Base-by-base conservation (phyloP, 164 flowering plant species). In the Chimonanthus salicifolius region DNA sequence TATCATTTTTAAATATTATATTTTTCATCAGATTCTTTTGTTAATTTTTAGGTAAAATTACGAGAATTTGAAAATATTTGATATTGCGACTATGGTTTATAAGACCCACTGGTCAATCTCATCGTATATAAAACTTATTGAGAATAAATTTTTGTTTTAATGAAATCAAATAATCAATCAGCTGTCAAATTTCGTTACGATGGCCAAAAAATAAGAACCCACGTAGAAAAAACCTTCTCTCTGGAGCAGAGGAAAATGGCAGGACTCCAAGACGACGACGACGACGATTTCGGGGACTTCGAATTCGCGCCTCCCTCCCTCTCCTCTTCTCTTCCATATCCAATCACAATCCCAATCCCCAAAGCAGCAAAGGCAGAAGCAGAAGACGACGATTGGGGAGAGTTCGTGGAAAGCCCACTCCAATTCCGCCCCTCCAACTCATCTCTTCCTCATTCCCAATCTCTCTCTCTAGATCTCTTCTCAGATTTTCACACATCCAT, bases 381-480 rank as follows among this genome's bases (percentile, higher is more conserved):
- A 33, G 33, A 49, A 4, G 88, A 84, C 47, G 97, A 85, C 44
- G 90, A 87, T 20, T 92, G 97, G 97, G 89, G 91, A 4, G 93
- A 89, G 78, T 92, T 89, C 84, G 76, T 88, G 21, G 76, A 76
- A 51, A 72, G 7, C 72, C 49, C 83, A 49, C 20, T 63, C 63
- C 68, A 44, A 68, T 79, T 69, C 72, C 33, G 33, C 18, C 67
- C 11, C 11, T 16, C 63, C 21, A 11, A 46, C 47, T 8, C 20
- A n/a, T 62, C 33, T 33, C 33, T 33, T 33, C 33, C 33, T 33
- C 33, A 33, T 0, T 33, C 51, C 64, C 62, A 67, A 54, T 47
- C 51, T 62, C 44, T 9, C 11, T 47, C 51, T 54, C 44, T 73
- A 49, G 80, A 83, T 77, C 80, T 80, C 21, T 76, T 77, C 15